These are phyloP conservation scores for Zasmidium cellare DNA, from an alignment of 2,329 filamentous ascomycete genomes.

Conservation along the genomic window DNA sequence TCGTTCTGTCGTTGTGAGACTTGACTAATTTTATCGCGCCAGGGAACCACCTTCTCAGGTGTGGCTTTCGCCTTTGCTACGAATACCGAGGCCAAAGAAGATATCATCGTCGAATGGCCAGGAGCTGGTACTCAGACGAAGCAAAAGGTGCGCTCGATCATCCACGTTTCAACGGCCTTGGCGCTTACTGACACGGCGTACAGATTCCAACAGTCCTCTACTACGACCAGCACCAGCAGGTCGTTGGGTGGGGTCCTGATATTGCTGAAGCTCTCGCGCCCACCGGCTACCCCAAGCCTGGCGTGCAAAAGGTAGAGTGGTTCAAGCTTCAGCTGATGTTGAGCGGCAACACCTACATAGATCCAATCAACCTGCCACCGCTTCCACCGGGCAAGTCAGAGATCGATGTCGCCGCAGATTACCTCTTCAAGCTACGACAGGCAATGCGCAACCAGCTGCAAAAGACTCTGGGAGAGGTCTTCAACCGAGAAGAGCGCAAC, in stretches of 20 bases:
- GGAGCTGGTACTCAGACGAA: slow-evolving; percentile 97
- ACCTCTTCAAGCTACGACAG: slow-evolving; percentile 95
- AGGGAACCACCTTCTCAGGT: slow-evolving; percentile 97
- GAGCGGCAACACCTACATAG: slow-evolving; percentile 97
- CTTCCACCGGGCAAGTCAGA: slow-evolving; percentile 97
- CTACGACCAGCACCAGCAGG: slow-evolving; percentile 99
- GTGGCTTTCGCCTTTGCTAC: slow-evolving; percentile 92
- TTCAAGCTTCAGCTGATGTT: slow-evolving; percentile 99
- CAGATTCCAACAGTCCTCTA: slow-evolving; percentile 99
- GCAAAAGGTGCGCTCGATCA: slow-evolving; percentile 72
- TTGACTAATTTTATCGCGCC: slow-evolving; percentile 18
- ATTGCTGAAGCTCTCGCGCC: slow-evolving; percentile 95
- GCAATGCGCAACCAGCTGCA: slow-evolving; percentile 94
- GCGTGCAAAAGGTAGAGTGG: slow-evolving; percentile 99
- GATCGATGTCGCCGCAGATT: slow-evolving; percentile 98
- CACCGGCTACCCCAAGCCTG: slow-evolving; percentile 94
- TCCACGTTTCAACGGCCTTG: slow-evolving; percentile 6
- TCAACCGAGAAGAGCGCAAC: slow-evolving; percentile 96
- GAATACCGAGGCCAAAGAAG: slow-evolving; percentile 95
- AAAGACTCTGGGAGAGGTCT: slow-evolving; percentile 95
- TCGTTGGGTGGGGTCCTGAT: slow-evolving; percentile 98
- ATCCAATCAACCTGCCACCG: slow-evolving; percentile 96
- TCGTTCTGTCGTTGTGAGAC: background rate
- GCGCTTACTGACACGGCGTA: slow-evolving; percentile 19
- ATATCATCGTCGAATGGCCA: slow-evolving; percentile 99